Evolutionary conservation across 108 stramenopile genomes (phyloP).

Genomic region (Skeletonema costatum): DNA sequence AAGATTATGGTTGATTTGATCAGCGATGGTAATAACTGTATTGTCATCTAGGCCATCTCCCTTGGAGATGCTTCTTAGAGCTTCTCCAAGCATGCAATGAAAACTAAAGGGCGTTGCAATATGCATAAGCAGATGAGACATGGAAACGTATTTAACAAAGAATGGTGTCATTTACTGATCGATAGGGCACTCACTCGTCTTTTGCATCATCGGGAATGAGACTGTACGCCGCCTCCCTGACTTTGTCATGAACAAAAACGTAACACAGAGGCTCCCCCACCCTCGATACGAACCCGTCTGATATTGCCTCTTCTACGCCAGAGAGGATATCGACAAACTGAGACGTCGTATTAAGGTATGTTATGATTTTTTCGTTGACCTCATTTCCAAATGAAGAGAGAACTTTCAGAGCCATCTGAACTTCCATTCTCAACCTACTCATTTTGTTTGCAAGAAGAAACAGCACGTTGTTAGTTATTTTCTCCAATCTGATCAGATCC

Average conservation of each 20-base stretch:
- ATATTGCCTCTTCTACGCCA: conserved; percentile 3
- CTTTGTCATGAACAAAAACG: conserved; percentile 51
- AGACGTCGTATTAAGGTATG: neutral
- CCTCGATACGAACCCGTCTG: conserved; percentile 20
- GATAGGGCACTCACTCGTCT: conserved; percentile 5
- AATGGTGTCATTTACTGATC: too few species aligned
- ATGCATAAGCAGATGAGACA: neutral
- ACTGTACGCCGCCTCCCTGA: conserved; percentile 59
- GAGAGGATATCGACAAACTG: neutral
- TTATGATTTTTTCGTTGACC: conserved; percentile 1
- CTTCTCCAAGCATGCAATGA: conserved; percentile 1
- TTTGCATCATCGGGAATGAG: conserved; percentile 43
- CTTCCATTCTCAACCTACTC: conserved; percentile 8
- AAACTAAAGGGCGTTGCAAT: neutral
- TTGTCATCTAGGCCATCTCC: neutral
- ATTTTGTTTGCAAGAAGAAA: conserved; percentile 37
- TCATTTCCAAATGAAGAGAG: conserved; percentile 8
- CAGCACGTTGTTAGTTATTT: conserved; percentile 47
- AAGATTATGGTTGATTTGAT: conserved; percentile 23
- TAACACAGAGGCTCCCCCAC: conserved; percentile 7
- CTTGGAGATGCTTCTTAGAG: neutral
- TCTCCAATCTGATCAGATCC: conserved; percentile 20
- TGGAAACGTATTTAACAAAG: neutral
- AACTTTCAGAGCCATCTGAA: conserved; percentile 18
- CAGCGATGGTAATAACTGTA: conserved; percentile 2